phyloP scores from a whole-genome alignment of 1,284 basidiomycete genomes.

The Boletus smithii region DNA sequence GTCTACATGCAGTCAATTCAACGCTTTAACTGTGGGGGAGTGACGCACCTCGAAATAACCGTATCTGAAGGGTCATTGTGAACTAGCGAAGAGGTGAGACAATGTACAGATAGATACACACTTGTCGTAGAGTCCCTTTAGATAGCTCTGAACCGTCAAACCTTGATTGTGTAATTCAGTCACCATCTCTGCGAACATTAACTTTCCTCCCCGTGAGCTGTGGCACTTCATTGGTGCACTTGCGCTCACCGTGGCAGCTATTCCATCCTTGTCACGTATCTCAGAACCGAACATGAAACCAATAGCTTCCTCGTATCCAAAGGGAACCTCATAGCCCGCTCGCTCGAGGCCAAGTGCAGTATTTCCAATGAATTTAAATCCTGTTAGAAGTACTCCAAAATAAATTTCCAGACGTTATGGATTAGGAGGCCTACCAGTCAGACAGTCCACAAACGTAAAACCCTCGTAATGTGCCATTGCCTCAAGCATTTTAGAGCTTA shows the following conservation, averaged over 20 bases:
- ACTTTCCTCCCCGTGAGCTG: constrained; percentile 35
- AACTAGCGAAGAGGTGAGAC: constrained; percentile 4
- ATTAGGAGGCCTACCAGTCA: constrained; percentile 57
- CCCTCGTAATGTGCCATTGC: constrained; percentile 71
- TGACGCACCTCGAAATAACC: constrained; percentile 23
- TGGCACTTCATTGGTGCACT: neutral
- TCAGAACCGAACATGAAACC: constrained; percentile 79
- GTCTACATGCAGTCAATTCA: constrained; percentile 45
- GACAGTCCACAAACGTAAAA: constrained; percentile 77
- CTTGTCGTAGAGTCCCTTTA: constrained; percentile 66
- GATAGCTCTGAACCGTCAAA: constrained; percentile 51
- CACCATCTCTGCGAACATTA: constrained; percentile 67
- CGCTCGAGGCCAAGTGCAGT: constrained; percentile 61
- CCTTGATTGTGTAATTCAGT: constrained; percentile 48
- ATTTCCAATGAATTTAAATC: constrained; percentile 85
- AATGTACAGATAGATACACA: constrained; percentile 29
- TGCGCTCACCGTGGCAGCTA: constrained; percentile 62
- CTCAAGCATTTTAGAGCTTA: constrained; percentile 84
- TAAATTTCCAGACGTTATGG: neutral
- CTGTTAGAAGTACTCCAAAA: constrained; percentile 34
- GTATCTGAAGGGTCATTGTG: constrained; percentile 48
- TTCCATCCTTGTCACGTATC: constrained; percentile 82
- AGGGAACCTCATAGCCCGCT: constrained; percentile 70
- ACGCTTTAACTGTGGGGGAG: neutral
- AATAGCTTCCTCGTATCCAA: constrained; percentile 88